Conservation (phyloP, 805 yeast genomes). For the Kodamaea jinghongensis region DNA sequence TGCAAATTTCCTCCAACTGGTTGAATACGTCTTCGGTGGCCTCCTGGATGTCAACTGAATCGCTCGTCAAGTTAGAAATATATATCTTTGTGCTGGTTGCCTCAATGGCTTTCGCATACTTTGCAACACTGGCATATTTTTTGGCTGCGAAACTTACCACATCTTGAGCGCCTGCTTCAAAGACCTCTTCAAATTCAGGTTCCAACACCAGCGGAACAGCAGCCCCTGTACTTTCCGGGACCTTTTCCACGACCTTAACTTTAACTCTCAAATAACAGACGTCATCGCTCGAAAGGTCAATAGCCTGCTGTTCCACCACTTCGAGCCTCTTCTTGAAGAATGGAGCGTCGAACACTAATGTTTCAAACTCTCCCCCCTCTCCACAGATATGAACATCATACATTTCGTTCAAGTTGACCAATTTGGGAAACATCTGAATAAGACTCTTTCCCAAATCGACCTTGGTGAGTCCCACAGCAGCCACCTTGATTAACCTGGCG, state of each 20-base stretch:
- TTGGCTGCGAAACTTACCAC: constrained; percentile 1
- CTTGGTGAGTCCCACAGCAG: constrained; percentile 78
- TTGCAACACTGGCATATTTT: not conserved
- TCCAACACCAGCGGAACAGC: constrained; percentile 32
- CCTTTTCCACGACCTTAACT: constrained; percentile 47
- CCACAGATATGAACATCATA: constrained; percentile 95
- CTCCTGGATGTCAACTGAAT: constrained; percentile 14
- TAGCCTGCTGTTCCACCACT: constrained; percentile 37
- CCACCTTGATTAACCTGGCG: constrained; percentile 88
- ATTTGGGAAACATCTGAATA: constrained; percentile 55
- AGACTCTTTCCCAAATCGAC: constrained; percentile 68
- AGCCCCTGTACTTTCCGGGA: constrained; percentile 15
- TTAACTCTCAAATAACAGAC: constrained; percentile 62
- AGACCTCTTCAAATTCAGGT: constrained; percentile 38
- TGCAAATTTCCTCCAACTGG: constrained; percentile 37
- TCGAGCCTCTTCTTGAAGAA: constrained; percentile 59
- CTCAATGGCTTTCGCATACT: not conserved
- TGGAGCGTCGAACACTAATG: constrained; percentile 88
- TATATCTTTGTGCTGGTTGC: constrained; percentile 20
- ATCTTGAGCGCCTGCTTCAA: too few species aligned
- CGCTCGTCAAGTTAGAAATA: constrained; percentile 30
- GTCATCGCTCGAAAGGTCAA: constrained; percentile 52
- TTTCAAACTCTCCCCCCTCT: constrained; percentile 98
- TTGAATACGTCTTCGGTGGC: constrained; percentile 53
- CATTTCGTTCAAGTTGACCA: constrained; percentile 53